phyloP scores from a whole-genome alignment of 2,329 filamentous ascomycete genomes.

The Cladosporium velox region DNA sequence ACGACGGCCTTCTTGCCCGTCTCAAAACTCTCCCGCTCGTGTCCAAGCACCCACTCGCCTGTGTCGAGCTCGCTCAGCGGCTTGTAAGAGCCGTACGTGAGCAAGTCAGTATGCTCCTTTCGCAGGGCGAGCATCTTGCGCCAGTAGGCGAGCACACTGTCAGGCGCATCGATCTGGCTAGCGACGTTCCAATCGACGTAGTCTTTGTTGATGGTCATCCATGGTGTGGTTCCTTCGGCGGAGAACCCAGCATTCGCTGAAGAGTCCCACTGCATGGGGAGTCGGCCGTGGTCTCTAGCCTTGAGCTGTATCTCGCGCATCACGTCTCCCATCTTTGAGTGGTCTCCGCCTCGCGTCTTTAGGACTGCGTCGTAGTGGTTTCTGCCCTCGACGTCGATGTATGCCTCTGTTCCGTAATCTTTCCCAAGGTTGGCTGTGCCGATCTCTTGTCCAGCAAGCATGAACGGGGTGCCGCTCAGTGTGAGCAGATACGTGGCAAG shows the following conservation, averaged over 20 bases:
- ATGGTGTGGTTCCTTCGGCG: conserved; percentile 55
- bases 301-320: conserved; percentile 50
- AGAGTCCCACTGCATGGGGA: conserved; percentile 69
- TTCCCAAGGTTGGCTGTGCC: conserved; percentile 57
- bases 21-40: conserved; percentile 38
- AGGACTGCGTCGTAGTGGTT: conserved; percentile 53
- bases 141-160: conserved; percentile 61
- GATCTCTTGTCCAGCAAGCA: conserved; percentile 69
- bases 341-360: conserved; percentile 40
- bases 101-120: conserved; percentile 27
- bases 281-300: conserved; percentile 66
- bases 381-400: conserved; percentile 53
- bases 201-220: conserved; percentile 69
- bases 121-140: conserved; percentile 37
- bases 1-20: conserved; percentile 37
- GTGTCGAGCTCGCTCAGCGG: conserved; percentile 25
- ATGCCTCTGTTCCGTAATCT: conserved; percentile 35
- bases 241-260: conserved; percentile 64
- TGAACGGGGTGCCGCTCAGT: conserved; percentile 52
- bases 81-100: conserved; percentile 30
- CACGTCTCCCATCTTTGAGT: conserved; percentile 24
- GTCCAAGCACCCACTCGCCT: conserved; percentile 27
- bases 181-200: conserved; percentile 62
- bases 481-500: conserved; percentile 36
- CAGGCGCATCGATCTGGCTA: conserved; percentile 51